phyloP scores from a whole-genome alignment of 257 asterid genomes.

The Verbascum thapsus region DNA sequence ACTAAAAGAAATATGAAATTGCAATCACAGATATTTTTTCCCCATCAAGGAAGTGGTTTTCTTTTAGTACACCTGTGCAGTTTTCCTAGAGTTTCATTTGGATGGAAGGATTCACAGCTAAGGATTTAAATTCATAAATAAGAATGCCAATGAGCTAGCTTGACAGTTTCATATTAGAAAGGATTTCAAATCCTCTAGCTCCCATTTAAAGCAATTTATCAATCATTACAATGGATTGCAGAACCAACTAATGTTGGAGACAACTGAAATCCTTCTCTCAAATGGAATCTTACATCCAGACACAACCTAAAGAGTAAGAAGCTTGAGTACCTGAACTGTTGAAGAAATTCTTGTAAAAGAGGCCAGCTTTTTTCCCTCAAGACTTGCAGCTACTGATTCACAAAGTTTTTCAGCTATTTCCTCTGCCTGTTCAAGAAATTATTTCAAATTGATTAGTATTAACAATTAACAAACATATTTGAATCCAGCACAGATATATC shows the following conservation, averaged over 20 bases:
- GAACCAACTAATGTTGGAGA: no score
- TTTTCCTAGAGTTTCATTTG: conserved; percentile 21
- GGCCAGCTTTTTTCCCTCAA: conserved; percentile 87
- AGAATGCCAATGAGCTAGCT: no score
- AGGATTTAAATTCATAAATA: no score
- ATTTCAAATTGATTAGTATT: not conserved
- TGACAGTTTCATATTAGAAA: no score
- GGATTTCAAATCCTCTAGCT: no score
- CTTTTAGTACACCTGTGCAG: not conserved
- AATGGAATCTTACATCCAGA: no score
- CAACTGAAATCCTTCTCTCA: no score
- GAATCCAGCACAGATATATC: not conserved
- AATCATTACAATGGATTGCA: no score
- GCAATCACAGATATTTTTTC: not conserved
- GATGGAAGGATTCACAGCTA: no score
- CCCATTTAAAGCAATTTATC: no score
- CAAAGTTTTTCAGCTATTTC: conserved; percentile 98
- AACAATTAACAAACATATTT: not conserved
- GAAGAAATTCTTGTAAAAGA: conserved; percentile 94
- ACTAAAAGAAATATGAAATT: not conserved
- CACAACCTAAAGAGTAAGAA: not conserved
- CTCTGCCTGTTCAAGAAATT: conserved; percentile 69
- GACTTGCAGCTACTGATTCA: conserved; percentile 95
- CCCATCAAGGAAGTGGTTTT: not conserved
- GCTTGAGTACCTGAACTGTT: conserved; percentile 71